phyloP scores from a whole-genome alignment of 2,329 filamentous ascomycete genomes.

The Dactylellina haptotyla region DNA sequence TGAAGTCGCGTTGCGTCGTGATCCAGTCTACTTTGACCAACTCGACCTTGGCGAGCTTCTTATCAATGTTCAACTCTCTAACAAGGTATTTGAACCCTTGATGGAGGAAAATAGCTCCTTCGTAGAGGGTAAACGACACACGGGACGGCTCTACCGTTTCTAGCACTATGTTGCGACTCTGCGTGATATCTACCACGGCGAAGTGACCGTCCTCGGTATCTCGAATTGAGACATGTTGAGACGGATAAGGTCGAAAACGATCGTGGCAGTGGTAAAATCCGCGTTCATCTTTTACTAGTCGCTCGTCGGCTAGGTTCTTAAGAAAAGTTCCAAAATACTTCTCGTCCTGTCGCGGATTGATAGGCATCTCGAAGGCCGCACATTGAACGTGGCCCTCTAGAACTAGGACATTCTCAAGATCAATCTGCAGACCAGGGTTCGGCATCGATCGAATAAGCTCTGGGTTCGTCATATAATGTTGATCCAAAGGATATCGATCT shows the following conservation, averaged over 20 bases:
- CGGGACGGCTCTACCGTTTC: constrained; percentile 96
- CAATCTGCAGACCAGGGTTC: constrained; percentile 87
- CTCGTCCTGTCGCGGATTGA: constrained; percentile 78
- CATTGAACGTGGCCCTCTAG: constrained; percentile 95
- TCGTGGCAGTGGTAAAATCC: constrained; percentile 92
- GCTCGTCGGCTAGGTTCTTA: constrained; percentile 67
- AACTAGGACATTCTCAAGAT: constrained; percentile 89
- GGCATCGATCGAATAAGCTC: constrained; percentile 85
- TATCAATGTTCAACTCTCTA: constrained; percentile 81
- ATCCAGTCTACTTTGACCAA: constrained; percentile 93
- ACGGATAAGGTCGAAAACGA: constrained; percentile 82
- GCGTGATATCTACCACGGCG: constrained; percentile 87
- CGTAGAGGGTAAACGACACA: constrained; percentile 95
- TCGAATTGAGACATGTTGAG: constrained; percentile 76
- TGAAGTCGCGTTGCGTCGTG: constrained; percentile 90
- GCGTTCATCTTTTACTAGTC: constrained; percentile 76
- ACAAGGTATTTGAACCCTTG: constrained; percentile 94
- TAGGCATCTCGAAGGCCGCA: constrained; percentile 93
- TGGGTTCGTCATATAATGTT: constrained; percentile 96
- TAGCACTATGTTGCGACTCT: constrained; percentile 82
- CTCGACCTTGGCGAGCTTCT: constrained; percentile 85
- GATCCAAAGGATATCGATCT: constrained; percentile 88
- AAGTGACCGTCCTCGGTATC: constrained; percentile 90
- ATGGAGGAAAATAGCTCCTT: constrained; percentile 95
- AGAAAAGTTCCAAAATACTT: constrained; percentile 83